These are phyloP conservation scores for Leptographium procerum DNA, from an alignment of 2,329 filamentous ascomycete species.

Conservation along the genomic window DNA sequence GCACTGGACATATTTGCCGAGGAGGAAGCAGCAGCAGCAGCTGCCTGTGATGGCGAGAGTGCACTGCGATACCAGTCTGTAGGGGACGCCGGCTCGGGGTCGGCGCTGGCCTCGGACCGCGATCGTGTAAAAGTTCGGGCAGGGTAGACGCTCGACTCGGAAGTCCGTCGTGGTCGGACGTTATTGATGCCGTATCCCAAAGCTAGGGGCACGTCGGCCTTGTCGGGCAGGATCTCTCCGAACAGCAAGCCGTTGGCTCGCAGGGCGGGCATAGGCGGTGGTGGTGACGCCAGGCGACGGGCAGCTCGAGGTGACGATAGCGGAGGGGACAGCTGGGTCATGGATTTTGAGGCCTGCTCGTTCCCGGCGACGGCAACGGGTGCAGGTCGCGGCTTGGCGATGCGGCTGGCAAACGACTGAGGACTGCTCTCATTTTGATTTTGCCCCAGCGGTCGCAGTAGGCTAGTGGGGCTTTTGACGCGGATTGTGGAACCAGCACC, in stretches of 20 bases:
- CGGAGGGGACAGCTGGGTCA: constrained; percentile 29
- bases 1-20: neutral
- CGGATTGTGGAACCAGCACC: neutral
- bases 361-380: constrained; percentile 21
- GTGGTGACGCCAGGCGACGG: constrained; percentile 15
- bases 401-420: constrained; percentile 33
- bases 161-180: constrained; percentile 47
- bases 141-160: constrained; percentile 56
- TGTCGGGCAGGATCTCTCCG: constrained; percentile 58
- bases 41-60: neutral
- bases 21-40: neutral
- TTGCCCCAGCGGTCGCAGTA: neutral
- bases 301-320: constrained; percentile 12
- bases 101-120: constrained; percentile 43
- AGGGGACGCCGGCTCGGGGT: constrained; percentile 50
- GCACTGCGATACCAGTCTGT: constrained; percentile 51
- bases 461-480: neutral
- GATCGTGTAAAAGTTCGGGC: constrained; percentile 32
- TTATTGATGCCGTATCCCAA: constrained; percentile 48
- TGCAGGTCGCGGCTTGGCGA: constrained; percentile 30
- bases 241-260: constrained; percentile 48
- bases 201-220: constrained; percentile 34
- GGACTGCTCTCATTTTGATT: constrained; percentile 2
- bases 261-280: constrained; percentile 22
- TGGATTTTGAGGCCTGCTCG: constrained; percentile 30